Percentiles rank a stretch among this genome's conserved stretches.
Conservation (phyloP, 352 stramenopile species). For the Globisporangium solare region DNA sequence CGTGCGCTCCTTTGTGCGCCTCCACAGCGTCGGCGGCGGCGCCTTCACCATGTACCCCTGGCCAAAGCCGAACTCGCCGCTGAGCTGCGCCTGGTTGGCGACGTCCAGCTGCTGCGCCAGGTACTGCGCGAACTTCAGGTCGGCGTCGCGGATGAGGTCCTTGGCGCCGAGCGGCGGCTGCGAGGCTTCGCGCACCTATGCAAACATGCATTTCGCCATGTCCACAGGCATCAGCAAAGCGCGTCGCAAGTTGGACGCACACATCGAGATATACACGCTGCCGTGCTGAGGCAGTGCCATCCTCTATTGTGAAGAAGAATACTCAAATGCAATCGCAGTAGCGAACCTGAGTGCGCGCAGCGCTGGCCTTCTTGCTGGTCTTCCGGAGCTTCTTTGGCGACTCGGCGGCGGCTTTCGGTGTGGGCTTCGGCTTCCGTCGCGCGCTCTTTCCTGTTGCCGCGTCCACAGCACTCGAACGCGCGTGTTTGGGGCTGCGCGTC, state of each 20-base stretch:
- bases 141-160: slow-evolving; percentile 37
- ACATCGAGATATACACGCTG: neutral
- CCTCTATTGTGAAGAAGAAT: too few species aligned
- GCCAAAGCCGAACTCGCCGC: slow-evolving; percentile 42
- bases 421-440: slow-evolving; percentile 8
- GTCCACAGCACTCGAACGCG: neutral
- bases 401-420: slow-evolving; percentile 3
- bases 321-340: too few species aligned
- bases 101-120: slow-evolving; percentile 45
- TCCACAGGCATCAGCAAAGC: neutral
- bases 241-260: neutral
- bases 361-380: slow-evolving; percentile 1
- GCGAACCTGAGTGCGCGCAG: slow-evolving; percentile 5
- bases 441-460: slow-evolving; percentile 1
- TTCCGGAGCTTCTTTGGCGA: neutral
- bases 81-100: slow-evolving; percentile 38
- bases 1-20: slow-evolving; percentile 25
- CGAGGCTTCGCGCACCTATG: slow-evolving; percentile 1
- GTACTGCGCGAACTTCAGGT: slow-evolving; percentile 50
- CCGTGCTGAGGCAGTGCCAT: neutral
- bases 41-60: slow-evolving; percentile 57
- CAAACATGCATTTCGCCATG: neutral
- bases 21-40: slow-evolving; percentile 25
- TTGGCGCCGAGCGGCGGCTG: slow-evolving; percentile 20
- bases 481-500: neutral